These are phyloP conservation scores for Leccinum incarnatum DNA, from an alignment of 768 basidiomycete species.

Conservation along the genomic window DNA sequence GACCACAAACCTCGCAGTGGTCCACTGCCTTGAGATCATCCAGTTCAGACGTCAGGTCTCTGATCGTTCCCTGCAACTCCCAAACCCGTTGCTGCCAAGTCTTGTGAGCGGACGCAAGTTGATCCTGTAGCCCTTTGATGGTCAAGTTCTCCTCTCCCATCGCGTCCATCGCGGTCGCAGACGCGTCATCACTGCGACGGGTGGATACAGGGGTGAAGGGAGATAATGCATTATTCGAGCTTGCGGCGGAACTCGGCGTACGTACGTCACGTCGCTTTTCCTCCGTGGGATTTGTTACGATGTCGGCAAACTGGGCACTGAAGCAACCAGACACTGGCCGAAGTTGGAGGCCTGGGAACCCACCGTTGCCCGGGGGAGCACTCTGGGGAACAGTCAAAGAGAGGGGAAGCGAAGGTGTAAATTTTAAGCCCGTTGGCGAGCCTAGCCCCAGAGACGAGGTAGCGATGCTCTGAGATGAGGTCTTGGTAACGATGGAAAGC, in stretches of 20 bases:
- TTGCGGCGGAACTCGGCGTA: constrained; percentile 49
- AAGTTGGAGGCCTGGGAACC: constrained; percentile 66
- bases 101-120: constrained; percentile 53
- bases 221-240: constrained; percentile 40
- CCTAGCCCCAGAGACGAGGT: constrained; percentile 12
- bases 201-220: constrained; percentile 45
- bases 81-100: constrained; percentile 71
- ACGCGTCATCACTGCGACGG: constrained; percentile 35
- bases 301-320: constrained; percentile 60
- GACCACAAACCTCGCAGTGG: constrained; percentile 59
- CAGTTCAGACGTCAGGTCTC: constrained; percentile 67
- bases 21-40: constrained; percentile 49
- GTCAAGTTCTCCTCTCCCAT: constrained; percentile 44
- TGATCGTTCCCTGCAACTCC: constrained; percentile 74
- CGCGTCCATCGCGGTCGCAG: constrained; percentile 19
- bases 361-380: constrained; percentile 60
- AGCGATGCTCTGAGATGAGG: constrained; percentile 14
- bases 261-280: constrained; percentile 41
- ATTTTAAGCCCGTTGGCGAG: constrained; percentile 11
- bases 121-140: constrained; percentile 57
- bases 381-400: constrained; percentile 44
- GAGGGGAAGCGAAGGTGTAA: constrained; percentile 7
- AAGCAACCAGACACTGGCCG: constrained; percentile 77
- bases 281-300: constrained; percentile 29
- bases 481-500: constrained; percentile 29